These are phyloP conservation scores for Fistulinella cinereoalba DNA, from an alignment of 1,284 basidiomycete genomes.

Conservation along the genomic window DNA sequence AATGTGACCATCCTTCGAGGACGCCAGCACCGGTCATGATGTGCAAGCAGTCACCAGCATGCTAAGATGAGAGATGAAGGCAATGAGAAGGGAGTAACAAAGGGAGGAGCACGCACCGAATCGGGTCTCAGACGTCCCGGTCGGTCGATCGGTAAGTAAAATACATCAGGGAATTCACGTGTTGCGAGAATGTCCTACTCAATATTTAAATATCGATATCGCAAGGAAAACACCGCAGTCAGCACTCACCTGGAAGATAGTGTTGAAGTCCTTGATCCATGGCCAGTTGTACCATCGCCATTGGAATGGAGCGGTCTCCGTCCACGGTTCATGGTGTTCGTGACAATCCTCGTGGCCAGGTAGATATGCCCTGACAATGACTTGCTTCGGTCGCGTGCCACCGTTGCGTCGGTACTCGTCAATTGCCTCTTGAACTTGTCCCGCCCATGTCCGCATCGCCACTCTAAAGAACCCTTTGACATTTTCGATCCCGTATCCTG, in stretches of 20 bases:
- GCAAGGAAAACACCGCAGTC: too few relatives aligned
- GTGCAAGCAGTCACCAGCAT: conserved; percentile 61
- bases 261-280: conserved; percentile 54
- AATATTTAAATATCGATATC: too few relatives aligned
- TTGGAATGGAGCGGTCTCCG: conserved; percentile 39
- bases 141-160: conserved; percentile 57
- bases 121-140: conserved; percentile 61
- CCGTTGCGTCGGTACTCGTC: conserved; percentile 25
- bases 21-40: conserved; percentile 63
- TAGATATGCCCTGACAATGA: conserved; percentile 58
- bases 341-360: conserved; percentile 67
- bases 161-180: conserved; percentile 48
- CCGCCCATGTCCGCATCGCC: conserved; percentile 54
- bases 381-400: conserved; percentile 40
- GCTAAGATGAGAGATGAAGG: conserved; percentile 35
- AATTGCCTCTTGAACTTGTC: conserved; percentile 43
- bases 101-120: conserved; percentile 42
- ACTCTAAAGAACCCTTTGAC: conserved; percentile 53
- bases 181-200: conserved; percentile 43
- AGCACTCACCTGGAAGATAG: conserved; percentile 48
- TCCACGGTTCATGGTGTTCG: conserved; percentile 42
- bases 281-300: conserved; percentile 63
- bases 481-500: conserved; percentile 47
- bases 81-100: conserved; percentile 3
- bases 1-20: conserved; percentile 68